Evolutionary conservation across 2,329 filamentous ascomycete species (phyloP).

Genomic region (Claviceps humidiphila): DNA sequence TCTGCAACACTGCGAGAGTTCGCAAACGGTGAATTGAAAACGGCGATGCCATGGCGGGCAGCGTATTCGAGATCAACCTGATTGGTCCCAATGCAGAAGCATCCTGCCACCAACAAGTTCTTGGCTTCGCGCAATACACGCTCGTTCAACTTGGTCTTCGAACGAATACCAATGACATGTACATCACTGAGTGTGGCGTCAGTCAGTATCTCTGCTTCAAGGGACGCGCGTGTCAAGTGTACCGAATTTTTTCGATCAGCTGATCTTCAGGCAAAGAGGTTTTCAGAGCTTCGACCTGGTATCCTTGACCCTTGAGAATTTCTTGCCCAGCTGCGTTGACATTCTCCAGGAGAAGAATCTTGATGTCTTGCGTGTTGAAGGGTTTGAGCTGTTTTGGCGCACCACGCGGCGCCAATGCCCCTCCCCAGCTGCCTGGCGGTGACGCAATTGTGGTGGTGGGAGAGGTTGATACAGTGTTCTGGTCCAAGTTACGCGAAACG

Average conservation of each 20-base stretch:
- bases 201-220: constrained; percentile 1
- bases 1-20: constrained; percentile 96
- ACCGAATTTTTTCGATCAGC: constrained; percentile 94
- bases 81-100: constrained; percentile 98
- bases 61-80: constrained; percentile 81
- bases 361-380: constrained; percentile 91
- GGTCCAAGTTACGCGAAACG: constrained; percentile 46
- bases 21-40: constrained; percentile 98
- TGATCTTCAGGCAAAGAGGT: constrained; percentile 81
- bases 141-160: constrained; percentile 87
- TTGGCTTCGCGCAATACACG: constrained; percentile 78
- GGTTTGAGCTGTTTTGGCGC: constrained; percentile 73
- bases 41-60: constrained; percentile 75
- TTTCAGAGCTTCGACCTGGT: constrained; percentile 90
- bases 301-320: constrained; percentile 73
- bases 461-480: constrained; percentile 50
- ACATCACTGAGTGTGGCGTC: constrained; percentile 50
- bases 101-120: constrained; percentile 89
- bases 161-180: constrained; percentile 94
- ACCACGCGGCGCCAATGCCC: constrained; percentile 25
- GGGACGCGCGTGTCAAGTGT: constrained; percentile 17
- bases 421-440: constrained; percentile 48
- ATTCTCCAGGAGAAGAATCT: constrained; percentile 90
- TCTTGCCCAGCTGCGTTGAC: constrained; percentile 83
- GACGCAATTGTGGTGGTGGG: constrained; percentile 65